Percentiles rank a stretch among this genome's conserved stretches.
phyloP scores from a whole-genome alignment of 2,329 filamentous ascomycete species.

The Chrysoporthe deuterocubensis region DNA sequence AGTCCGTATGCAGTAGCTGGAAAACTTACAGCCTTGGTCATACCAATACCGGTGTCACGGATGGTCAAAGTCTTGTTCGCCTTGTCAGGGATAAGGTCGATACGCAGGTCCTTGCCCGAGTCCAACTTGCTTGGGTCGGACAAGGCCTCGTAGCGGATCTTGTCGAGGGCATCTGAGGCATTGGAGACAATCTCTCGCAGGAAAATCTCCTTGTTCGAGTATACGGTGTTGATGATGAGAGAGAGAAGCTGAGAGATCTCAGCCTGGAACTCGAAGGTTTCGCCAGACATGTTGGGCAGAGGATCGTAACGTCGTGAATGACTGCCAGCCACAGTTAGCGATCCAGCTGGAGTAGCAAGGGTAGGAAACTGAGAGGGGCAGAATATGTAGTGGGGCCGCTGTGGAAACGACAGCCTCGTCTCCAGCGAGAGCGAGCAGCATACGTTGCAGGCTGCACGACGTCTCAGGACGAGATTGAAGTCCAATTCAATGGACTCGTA shows the following conservation, averaged over 20 bases:
- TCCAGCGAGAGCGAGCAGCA: background rate
- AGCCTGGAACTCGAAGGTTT: constrained; percentile 99
- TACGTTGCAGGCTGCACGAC: background rate
- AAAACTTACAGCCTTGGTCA: constrained; percentile 96
- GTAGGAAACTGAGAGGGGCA: background rate
- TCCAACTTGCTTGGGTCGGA: constrained; percentile 98
- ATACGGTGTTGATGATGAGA: constrained; percentile 99
- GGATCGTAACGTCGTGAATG: constrained; percentile 28
- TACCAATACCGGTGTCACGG: constrained; percentile 97
- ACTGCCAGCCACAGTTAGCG: constrained; percentile 18
- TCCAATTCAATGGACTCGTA: background rate
- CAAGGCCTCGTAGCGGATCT: constrained; percentile 98
- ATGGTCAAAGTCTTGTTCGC: constrained; percentile 97
- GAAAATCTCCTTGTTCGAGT: constrained; percentile 99
- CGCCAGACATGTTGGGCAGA: constrained; percentile 72
- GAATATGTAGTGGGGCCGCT: constrained; percentile 18
- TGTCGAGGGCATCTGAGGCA: constrained; percentile 98
- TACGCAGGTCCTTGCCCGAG: constrained; percentile 94
- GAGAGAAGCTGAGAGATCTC: constrained; percentile 99
- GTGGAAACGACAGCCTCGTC: constrained; percentile 22
- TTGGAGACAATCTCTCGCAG: constrained; percentile 98
- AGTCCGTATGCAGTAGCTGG: background rate
- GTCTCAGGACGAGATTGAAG: background rate
- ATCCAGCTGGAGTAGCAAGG: background rate
- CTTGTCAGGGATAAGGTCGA: constrained; percentile 99